Evolutionary conservation across 108 stramenopile genomes (phyloP), one percentile per base, ranked within the genome.

Genomic region (Fragilaria crotonensis): DNA sequence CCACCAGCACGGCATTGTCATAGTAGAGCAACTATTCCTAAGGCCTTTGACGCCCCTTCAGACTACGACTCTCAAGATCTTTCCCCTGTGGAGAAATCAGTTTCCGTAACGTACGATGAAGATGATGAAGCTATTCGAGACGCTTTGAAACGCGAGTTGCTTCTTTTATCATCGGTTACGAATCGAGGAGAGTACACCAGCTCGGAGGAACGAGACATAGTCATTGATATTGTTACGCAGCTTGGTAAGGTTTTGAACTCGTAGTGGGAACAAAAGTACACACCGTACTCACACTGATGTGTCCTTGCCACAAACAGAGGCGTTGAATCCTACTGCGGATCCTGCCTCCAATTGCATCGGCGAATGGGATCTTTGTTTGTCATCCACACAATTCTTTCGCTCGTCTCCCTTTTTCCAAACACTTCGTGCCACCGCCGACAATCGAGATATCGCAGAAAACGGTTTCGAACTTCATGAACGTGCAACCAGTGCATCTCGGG

Each of bases 311-410:
- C n/a, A n/a, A n/a, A n/a, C 48, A 23, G 36, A 81, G 64, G 89
- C 89, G 0, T 48, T 91, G 50, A 91, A 91, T 51, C 89, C 89
- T 4, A 91, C 89, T 0, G 67, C 68, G 3, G 68, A 87, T 45
- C 85, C 89, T 18, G 85, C 85, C 18, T 50, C 50, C 4, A 68
- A 85, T 47, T 83, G 84, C 45, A 54, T 79, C 54, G 89, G 89
- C 19, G 89, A 87, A 50, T 91, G 89, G 89, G 85, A 87, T 58
- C 71, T 91, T 28, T 76, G 78, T 31, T 71, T 81, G 49, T 71
- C 75, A 33, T 78, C 71, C n/a, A 91, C 89, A 1, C 89, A 91
- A 65, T 74, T 85, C 29, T 91, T 91, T 68, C 79, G 84, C 2
- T 81, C 79, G 2, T 80, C 78, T 66, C 86, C 89, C 1, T 91